Evolutionary conservation across 1,284 basidiomycete species (phyloP), one percentile per base, ranked within the genome.

Genomic region (Laetiporus sulphureus): DNA sequence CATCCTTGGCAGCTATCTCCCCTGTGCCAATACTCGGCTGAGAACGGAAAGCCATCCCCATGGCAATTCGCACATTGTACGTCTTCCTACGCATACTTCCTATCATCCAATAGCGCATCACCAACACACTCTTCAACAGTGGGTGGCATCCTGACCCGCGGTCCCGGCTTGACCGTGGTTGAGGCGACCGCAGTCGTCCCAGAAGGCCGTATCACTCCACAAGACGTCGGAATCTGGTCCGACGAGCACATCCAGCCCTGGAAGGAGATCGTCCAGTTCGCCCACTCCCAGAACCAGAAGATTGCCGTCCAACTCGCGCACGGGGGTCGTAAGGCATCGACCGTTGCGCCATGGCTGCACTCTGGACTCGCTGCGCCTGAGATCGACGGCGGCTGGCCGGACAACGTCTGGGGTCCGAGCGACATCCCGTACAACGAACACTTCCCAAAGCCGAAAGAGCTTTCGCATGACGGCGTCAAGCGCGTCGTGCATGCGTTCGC

Each of bases 281-380:
- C 74, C 29, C 83, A 87, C 58, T 62, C 72, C 25, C 74, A 84
- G 55, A 70, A 73, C 36, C 64, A 73, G 35, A 74, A 73, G 50
- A 75, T 86, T 15, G 87, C 80, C 3, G 71, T 91, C 36, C 87
- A 91, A 57, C 71, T 91, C 16, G 79, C 77, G 0, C 86, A 90
- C 57, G 83, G 83, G 0, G 86, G 86, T 0, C 67, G 86, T 24
- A 89, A 90, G 59, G 81, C 82, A 0, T 78, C 75, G 5, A 76
- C 72, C 0, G 65, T 71, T 38, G 71, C 79, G 2, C 77, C 79
- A 3, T 85, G 79, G 79, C 64, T 79, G 10, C 68, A 65, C 16
- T 39, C 48, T 4, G 47, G 58, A 12, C 44, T 48, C 46, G 54
- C 36, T 20, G 69, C 70, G 25, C 59, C 54, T 1, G 53, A 58